phyloP scores from a whole-genome alignment of 108 stramenopile species.

The Cyclotella distinguenda region DNA sequence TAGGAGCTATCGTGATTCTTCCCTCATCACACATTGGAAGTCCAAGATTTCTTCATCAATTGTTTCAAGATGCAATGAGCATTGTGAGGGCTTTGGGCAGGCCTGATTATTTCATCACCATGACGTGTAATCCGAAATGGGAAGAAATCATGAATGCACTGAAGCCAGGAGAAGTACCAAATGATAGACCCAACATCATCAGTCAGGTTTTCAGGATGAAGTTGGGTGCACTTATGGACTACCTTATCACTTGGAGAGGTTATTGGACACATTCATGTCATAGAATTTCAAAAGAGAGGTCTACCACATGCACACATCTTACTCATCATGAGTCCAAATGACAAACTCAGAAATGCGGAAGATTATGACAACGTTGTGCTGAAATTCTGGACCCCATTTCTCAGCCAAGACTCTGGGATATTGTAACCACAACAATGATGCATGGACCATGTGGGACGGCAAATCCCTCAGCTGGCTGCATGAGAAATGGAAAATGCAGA shows the following conservation, averaged over 20 bases:
- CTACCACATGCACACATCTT: slow-evolving; percentile 10
- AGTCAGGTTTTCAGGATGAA: slow-evolving; percentile 14
- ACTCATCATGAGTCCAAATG: too few species aligned
- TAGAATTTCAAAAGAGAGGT: slow-evolving; percentile 21
- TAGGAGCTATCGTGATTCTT: background rate
- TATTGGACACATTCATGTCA: background rate
- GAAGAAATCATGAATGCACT: slow-evolving; percentile 17
- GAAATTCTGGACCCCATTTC: slow-evolving; percentile 21
- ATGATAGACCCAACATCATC: slow-evolving; percentile 29
- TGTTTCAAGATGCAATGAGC: slow-evolving; percentile 23
- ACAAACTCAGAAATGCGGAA: background rate
- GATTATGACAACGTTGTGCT: slow-evolving; percentile 20
- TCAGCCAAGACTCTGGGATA: slow-evolving; percentile 6
- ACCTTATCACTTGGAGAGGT: background rate
- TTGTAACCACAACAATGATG: slow-evolving; percentile 5
- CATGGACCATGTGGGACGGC: slow-evolving; percentile 9
- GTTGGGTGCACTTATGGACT: background rate
- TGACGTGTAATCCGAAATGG: slow-evolving; percentile 21
- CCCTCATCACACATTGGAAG: slow-evolving; percentile 5
- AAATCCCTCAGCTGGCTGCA: background rate
- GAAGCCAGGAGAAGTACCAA: slow-evolving; percentile 14
- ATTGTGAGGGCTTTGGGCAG: slow-evolving; percentile 12
- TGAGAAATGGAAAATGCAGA: background rate
- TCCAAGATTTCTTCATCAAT: slow-evolving; percentile 1
- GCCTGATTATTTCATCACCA: slow-evolving; percentile 30